Evolutionary conservation across 2,329 filamentous ascomycete species (phyloP).

Genomic region (Fusarium oligoseptatum): DNA sequence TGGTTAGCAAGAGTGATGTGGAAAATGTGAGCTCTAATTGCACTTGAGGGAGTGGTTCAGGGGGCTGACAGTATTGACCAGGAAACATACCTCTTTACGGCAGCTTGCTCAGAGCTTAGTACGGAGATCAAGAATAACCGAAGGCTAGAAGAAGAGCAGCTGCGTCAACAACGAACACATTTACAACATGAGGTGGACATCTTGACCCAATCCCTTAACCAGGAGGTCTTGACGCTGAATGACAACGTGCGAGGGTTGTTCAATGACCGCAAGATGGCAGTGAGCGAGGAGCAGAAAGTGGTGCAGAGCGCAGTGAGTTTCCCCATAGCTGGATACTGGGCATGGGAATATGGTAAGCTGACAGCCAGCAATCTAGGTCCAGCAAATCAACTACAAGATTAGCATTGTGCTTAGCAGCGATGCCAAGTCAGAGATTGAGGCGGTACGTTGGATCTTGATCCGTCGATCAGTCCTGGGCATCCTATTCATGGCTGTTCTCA

Average conservation of each 20-base stretch:
- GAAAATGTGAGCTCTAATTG: slow-evolving; percentile 75
- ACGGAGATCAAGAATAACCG: slow-evolving; percentile 87
- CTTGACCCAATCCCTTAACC: slow-evolving; percentile 83
- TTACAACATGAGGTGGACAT: slow-evolving; percentile 98
- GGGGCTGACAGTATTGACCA: slow-evolving; percentile 47
- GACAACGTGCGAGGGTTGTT: slow-evolving; percentile 97
- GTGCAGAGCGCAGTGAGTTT: slow-evolving; percentile 81
- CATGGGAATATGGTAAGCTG: slow-evolving; percentile 3
- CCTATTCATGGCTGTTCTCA: slow-evolving; percentile 74
- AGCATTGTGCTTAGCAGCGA: slow-evolving; percentile 91
- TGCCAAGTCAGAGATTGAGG: slow-evolving; percentile 91
- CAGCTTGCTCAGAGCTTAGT: slow-evolving; percentile 90
- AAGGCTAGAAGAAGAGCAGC: slow-evolving; percentile 81
- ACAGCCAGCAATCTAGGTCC: slow-evolving; percentile 68
- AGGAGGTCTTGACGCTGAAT: slow-evolving; percentile 84
- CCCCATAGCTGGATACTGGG: not conserved
- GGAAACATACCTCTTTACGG: slow-evolving; percentile 93
- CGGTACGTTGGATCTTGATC: slow-evolving; percentile 86
- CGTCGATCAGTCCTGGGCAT: slow-evolving; percentile 74
- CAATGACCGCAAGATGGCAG: slow-evolving; percentile 94
- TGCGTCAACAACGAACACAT: slow-evolving; percentile 85
- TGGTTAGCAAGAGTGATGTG: slow-evolving; percentile 92
- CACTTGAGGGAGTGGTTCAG: not conserved
- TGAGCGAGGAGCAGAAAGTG: slow-evolving; percentile 86
- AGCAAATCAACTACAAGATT: slow-evolving; percentile 97